A percentile compares a stretch with the other conserved stretches of the same genome.
phyloP scores from a whole-genome alignment of 2,329 filamentous ascomycete species.

The Ophiocordyceps sinensis region DNA sequence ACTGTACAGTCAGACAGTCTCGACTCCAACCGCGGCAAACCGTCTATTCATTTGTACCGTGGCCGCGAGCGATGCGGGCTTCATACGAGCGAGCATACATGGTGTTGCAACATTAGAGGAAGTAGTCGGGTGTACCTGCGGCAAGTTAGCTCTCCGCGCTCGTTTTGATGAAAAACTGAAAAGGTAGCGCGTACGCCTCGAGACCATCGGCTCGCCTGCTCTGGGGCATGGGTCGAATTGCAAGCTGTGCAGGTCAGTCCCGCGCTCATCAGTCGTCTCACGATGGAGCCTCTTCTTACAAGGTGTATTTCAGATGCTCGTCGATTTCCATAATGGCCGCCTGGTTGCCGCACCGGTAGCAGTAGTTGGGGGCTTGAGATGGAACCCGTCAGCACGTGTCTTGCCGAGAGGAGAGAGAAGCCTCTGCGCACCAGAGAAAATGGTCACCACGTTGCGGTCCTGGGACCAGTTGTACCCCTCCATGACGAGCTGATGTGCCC shows the following conservation, averaged over 20 bases:
- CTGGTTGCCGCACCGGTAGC: conserved; percentile 97
- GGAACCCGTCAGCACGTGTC: conserved; percentile 2
- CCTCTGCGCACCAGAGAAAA: conserved; percentile 67
- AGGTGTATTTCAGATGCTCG: conserved; percentile 97
- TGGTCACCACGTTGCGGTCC: conserved; percentile 94
- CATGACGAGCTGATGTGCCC: conserved; percentile 98
- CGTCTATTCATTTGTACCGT: conserved; percentile 7
- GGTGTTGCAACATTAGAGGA: conserved; percentile 51
- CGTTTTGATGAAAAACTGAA: not conserved
- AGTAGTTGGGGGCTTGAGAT: conserved; percentile 68
- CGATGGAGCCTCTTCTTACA: conserved; percentile 47
- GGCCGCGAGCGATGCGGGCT: conserved; percentile 1
- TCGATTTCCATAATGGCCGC: conserved; percentile 99
- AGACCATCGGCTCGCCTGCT: conserved; percentile 97
- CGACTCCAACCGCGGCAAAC: conserved; percentile 6
- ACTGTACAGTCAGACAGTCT: conserved; percentile 8
- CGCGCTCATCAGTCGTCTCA: not conserved
- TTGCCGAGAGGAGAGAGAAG: not conserved
- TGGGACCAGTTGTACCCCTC: conserved; percentile 99
- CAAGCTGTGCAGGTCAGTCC: conserved; percentile 46
- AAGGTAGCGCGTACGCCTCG: conserved; percentile 48
- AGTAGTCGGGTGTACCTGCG: conserved; percentile 83
- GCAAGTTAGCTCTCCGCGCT: conserved; percentile 6
- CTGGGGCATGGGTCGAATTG: conserved; percentile 98
- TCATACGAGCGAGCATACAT: conserved; percentile 3